Evolutionary conservation across 1,284 basidiomycete genomes (phyloP).

Genomic region (Stereum hirsutum): DNA sequence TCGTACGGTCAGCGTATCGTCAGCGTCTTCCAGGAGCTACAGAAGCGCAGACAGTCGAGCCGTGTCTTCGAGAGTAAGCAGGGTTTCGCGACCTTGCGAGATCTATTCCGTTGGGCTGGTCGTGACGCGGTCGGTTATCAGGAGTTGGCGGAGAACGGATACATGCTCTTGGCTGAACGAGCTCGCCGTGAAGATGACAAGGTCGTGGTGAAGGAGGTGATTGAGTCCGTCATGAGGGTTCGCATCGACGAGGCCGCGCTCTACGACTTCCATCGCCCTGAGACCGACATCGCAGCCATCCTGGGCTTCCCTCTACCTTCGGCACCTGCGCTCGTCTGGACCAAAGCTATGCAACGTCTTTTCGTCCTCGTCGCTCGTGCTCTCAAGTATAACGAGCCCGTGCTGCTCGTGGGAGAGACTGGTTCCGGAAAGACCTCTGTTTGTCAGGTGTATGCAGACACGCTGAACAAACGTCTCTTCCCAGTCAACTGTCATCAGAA

Average conservation of each 20-base stretch:
- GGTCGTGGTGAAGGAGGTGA: constrained; percentile 82
- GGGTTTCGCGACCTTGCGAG: constrained; percentile 93
- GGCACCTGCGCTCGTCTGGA: constrained; percentile 72
- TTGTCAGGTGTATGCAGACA: constrained; percentile 82
- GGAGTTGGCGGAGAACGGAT: constrained; percentile 92
- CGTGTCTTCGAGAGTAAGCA: constrained; percentile 98
- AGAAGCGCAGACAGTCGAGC: constrained; percentile 83
- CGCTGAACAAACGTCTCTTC: constrained; percentile 54
- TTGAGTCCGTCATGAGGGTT: constrained; percentile 89
- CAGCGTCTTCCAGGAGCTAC: constrained; percentile 87
- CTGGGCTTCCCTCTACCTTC: constrained; percentile 51
- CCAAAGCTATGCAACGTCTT: constrained; percentile 85
- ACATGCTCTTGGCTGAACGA: constrained; percentile 95
- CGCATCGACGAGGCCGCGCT: constrained; percentile 64
- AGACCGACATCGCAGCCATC: constrained; percentile 33
- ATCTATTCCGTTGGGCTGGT: constrained; percentile 96
- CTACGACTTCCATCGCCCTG: constrained; percentile 53
- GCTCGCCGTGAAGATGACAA: constrained; percentile 84
- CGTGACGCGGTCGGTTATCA: constrained; percentile 86
- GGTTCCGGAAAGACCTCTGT: constrained; percentile 98
- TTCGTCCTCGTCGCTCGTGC: constrained; percentile 82
- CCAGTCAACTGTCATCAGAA: constrained; percentile 97
- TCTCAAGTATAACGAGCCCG: constrained; percentile 87
- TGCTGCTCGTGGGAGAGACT: constrained; percentile 97
- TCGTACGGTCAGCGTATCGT: constrained; percentile 92